Percentiles rank a stretch among this genome's conserved stretches.
Conservation (phyloP, 2,329 filamentous ascomycete genomes). For the Neurospora crassa region DNA sequence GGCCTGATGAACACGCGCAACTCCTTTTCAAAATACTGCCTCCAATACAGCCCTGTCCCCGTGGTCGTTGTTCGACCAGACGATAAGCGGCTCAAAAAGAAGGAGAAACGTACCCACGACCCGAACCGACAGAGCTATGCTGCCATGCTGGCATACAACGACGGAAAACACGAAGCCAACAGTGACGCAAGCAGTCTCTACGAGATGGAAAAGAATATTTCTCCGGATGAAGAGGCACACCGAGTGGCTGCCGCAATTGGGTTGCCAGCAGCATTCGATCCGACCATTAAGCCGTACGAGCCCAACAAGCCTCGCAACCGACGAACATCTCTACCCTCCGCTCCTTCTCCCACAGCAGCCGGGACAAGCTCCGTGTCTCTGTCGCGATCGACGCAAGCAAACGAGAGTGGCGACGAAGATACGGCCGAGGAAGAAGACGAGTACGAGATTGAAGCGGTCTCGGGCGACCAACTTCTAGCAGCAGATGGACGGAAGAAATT, state of each 20-base stretch:
- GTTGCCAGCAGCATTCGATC: constrained; percentile 52
- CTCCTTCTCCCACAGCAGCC: constrained; percentile 1
- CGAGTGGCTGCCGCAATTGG: constrained; percentile 54
- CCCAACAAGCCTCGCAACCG: constrained; percentile 5
- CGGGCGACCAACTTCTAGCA: constrained; percentile 23
- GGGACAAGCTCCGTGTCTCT: constrained; percentile 11
- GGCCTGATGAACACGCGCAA: constrained; percentile 68
- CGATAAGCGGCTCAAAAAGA: constrained; percentile 82
- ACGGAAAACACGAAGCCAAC: constrained; percentile 49
- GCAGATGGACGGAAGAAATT: constrained; percentile 32
- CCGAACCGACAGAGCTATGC: constrained; percentile 67
- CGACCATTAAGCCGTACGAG: constrained; percentile 49
- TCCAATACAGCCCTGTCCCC: constrained; percentile 87
- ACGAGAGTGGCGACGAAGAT: constrained; percentile 34
- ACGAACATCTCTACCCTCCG: constrained; percentile 9
- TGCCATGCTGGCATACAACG: constrained; percentile 59
- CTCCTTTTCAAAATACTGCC: constrained; percentile 87
- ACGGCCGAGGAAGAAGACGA: constrained; percentile 32
- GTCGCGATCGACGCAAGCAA: constrained; percentile 11
- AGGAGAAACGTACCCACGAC: constrained; percentile 72
- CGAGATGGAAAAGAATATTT: constrained; percentile 44
- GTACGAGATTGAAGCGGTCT: constrained; percentile 32
- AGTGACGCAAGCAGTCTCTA: constrained; percentile 43
- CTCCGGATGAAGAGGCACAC: constrained; percentile 54
- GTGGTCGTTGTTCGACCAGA: constrained; percentile 86